Conservation (phyloP, 495 filamentous ascomycete species). For the Podospora comata region DNA sequence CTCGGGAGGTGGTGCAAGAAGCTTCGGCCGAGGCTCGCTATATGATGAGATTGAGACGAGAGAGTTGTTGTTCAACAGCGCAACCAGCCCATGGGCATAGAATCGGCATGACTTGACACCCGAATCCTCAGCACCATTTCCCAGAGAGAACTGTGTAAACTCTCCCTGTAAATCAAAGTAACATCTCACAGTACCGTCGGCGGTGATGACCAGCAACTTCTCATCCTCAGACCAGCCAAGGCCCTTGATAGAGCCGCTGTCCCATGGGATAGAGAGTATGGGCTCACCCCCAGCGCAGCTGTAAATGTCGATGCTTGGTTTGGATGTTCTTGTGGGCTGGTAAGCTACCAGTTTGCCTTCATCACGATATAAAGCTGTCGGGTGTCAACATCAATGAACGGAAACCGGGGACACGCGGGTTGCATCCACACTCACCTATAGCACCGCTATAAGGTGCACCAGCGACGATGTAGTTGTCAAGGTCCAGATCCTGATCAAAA, state of each 20-base stretch:
- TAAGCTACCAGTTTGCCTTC: conserved; percentile 78
- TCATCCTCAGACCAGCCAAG: conserved; percentile 98
- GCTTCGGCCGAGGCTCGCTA: conserved; percentile 82
- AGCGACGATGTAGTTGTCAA: conserved; percentile 89
- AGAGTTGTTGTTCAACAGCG: conserved; percentile 84
- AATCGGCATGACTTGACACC: conserved; percentile 82
- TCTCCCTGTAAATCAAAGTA: conserved; percentile 91
- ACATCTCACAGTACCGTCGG: conserved; percentile 86
- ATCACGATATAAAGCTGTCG: conserved; percentile 80
- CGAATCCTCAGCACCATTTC: conserved; percentile 82
- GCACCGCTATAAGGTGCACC: conserved; percentile 95
- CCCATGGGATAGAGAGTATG: conserved; percentile 71
- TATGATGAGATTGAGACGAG: conserved; percentile 84
- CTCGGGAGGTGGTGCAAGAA: conserved; percentile 73
- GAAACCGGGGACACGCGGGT: conserved; percentile 9
- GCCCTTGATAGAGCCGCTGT: conserved; percentile 82
- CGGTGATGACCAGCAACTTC: conserved; percentile 81
- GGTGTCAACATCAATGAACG: conserved; percentile 12
- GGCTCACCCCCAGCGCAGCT: conserved; percentile 78
- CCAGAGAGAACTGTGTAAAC: conserved; percentile 93
- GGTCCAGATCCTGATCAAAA: conserved; percentile 86
- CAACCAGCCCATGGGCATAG: conserved; percentile 88
- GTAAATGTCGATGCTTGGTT: conserved; percentile 89
- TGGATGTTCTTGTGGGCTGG: conserved; percentile 65
- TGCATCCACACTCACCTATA: conserved; percentile 61